phyloP scores from a whole-genome alignment of 2,329 filamentous ascomycete genomes.

The Phyllosticta citribraziliensis region DNA sequence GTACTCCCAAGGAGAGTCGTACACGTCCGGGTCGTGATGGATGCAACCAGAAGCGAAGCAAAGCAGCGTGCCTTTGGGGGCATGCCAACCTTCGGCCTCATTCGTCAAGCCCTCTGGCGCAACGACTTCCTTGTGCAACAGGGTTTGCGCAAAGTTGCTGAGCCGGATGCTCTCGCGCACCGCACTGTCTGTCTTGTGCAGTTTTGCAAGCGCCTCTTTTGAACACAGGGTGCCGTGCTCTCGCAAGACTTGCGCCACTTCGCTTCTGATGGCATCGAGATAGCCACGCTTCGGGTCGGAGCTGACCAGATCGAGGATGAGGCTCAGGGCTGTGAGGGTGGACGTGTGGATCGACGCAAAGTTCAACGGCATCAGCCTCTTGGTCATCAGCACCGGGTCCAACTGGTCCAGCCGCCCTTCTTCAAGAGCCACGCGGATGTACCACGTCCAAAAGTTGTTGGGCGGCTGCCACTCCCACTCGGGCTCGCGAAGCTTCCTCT shows the following conservation, averaged over 20 bases:
- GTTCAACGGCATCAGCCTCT: constrained; percentile 45
- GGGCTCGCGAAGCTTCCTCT: constrained; percentile 32
- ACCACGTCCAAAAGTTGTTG: constrained; percentile 51
- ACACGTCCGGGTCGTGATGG: constrained; percentile 23
- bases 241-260: not conserved
- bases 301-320: constrained; percentile 12
- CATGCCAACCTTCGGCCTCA: constrained; percentile 16
- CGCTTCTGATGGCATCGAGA: constrained; percentile 7
- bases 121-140: constrained; percentile 19
- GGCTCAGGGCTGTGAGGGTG: constrained; percentile 39
- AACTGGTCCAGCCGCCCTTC: constrained; percentile 38
- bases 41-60: constrained; percentile 12
- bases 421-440: constrained; percentile 40
- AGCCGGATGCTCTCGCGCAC: constrained; percentile 24
- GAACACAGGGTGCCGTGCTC: constrained; percentile 12
- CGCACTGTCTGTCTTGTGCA: constrained; percentile 19
- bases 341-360: constrained; percentile 53
- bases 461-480: constrained; percentile 35
- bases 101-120: constrained; percentile 16
- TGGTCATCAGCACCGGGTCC: constrained; percentile 39
- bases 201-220: constrained; percentile 16
- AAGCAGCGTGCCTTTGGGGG: constrained; percentile 26
- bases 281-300: constrained; percentile 14
- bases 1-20: constrained; percentile 17
- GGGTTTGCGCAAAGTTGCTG: constrained; percentile 16